Percentiles rank a stretch among this genome's conserved stretches.
Conservation (phyloP, 768 basidiomycete species). For the Dentipellis sp. region DNA sequence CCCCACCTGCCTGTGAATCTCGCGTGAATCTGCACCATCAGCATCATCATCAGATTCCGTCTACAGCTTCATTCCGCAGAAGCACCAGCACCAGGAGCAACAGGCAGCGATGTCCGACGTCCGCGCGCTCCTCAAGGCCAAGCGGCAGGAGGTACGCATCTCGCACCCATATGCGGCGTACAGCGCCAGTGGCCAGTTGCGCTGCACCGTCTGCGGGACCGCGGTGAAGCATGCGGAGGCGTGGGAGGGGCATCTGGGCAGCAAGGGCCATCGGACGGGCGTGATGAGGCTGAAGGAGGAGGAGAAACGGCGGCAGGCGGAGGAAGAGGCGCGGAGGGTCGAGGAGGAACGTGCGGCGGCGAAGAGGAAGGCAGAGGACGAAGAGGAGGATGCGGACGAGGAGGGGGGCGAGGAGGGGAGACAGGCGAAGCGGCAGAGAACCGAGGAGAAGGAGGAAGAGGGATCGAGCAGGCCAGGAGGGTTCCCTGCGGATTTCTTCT, state of each 20-base stretch:
- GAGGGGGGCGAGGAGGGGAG: slow-evolving; percentile 16
- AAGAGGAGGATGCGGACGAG: slow-evolving; percentile 24
- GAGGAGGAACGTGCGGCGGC: slow-evolving; percentile 13
- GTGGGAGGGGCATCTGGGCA: slow-evolving; percentile 84
- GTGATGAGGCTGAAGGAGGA: slow-evolving; percentile 51
- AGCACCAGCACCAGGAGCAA: background rate
- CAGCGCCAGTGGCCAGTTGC: slow-evolving; percentile 52
- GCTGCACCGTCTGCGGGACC: slow-evolving; percentile 56
- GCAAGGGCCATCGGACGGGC: slow-evolving; percentile 67
- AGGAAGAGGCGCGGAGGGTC: slow-evolving; percentile 24
- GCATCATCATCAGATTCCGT: too few species aligned
- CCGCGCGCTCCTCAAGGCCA: slow-evolving; percentile 75
- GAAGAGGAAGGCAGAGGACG: slow-evolving; percentile 26
- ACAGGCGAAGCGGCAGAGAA: slow-evolving; percentile 23
- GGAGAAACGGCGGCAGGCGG: slow-evolving; percentile 30
- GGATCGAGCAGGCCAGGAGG: slow-evolving; percentile 11
- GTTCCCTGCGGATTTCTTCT: slow-evolving; percentile 72
- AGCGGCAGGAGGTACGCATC: slow-evolving; percentile 66
- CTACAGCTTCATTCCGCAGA: too few species aligned
- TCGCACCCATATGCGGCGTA: slow-evolving; percentile 70
- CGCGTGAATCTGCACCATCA: too few species aligned
- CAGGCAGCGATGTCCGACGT: slow-evolving; percentile 56
- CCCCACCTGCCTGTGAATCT: too few species aligned
- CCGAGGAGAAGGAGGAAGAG: slow-evolving; percentile 17
- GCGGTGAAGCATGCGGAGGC: slow-evolving; percentile 67